Evolutionary conservation across 2,329 filamentous ascomycete species (phyloP).

Genomic region (Madurella fahalii): DNA sequence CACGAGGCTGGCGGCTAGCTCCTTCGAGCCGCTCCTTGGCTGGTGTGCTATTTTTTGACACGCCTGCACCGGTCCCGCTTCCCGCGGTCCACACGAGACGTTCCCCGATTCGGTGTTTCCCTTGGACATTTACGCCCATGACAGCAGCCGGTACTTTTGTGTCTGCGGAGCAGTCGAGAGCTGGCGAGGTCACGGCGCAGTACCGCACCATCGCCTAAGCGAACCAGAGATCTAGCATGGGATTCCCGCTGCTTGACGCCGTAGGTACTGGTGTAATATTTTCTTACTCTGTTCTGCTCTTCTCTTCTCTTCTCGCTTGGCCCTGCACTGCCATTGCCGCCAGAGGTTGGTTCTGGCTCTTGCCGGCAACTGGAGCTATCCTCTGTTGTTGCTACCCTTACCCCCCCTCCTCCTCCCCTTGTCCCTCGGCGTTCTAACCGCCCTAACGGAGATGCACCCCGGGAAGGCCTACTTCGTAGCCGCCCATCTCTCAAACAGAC

Average conservation of each 20-base stretch:
- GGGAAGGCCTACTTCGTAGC: slow-evolving; percentile 35
- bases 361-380: slow-evolving; percentile 3
- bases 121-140: slow-evolving; percentile 2
- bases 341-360: not conserved
- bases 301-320: not conserved
- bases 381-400: slow-evolving; percentile 1
- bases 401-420: slow-evolving; percentile 9
- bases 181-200: slow-evolving; percentile 20
- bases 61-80: slow-evolving; percentile 18
- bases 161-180: slow-evolving; percentile 1
- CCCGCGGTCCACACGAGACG: slow-evolving; percentile 15
- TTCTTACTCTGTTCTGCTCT: not conserved
- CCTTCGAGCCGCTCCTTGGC: slow-evolving; percentile 15
- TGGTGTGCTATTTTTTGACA: slow-evolving; percentile 26
- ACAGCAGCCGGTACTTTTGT: not conserved
- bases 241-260: slow-evolving; percentile 2
- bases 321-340: slow-evolving; percentile 5
- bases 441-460: slow-evolving; percentile 29
- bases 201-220: slow-evolving; percentile 19
- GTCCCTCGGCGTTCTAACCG: slow-evolving; percentile 32
- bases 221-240: slow-evolving; percentile 4
- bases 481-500: slow-evolving; percentile 47
- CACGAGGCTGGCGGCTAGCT: slow-evolving; percentile 25
- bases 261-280: slow-evolving; percentile 1
- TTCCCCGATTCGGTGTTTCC: slow-evolving; percentile 14